A percentile compares a stretch with the other conserved stretches of the same genome.
Conservation (phyloP, 2,329 filamentous ascomycete species). For the Ascomycota sp. region DNA sequence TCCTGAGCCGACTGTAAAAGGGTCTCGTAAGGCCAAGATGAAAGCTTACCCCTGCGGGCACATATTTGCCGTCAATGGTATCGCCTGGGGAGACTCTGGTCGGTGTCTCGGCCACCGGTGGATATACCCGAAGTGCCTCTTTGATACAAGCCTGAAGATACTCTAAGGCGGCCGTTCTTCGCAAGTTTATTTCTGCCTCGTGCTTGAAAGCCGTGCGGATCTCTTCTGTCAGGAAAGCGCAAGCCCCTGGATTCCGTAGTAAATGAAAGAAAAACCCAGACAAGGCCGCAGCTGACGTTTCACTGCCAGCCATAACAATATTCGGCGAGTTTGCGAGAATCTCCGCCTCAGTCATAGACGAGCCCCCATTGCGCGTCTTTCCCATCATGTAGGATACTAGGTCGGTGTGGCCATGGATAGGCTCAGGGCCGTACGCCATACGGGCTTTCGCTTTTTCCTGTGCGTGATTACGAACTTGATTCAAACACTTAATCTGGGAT, state of each 20-base stretch:
- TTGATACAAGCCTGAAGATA: constrained; percentile 19
- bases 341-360: constrained; percentile 13
- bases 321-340: constrained; percentile 7
- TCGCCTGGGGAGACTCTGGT: constrained; percentile 11
- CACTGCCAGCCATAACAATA: constrained; percentile 11
- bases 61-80: constrained; percentile 10
- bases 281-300: constrained; percentile 13
- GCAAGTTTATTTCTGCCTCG: constrained; percentile 16
- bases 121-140: constrained; percentile 20
- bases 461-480: no score
- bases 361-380: constrained; percentile 8
- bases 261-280: constrained; percentile 11
- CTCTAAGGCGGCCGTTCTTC: constrained; percentile 7
- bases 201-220: constrained; percentile 10
- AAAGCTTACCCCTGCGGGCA: constrained; percentile 13
- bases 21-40: no score
- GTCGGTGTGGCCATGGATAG: constrained; percentile 1
- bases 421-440: no score
- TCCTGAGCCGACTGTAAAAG: neutral
- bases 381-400: constrained; percentile 10
- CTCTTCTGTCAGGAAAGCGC: constrained; percentile 14
- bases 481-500: no score
- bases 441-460: no score
- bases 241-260: constrained; percentile 8
- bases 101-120: constrained; percentile 10